Evolutionary conservation across 164 flowering plant species (phyloP).

Genomic region (Dillenia suffruticosa): DNA sequence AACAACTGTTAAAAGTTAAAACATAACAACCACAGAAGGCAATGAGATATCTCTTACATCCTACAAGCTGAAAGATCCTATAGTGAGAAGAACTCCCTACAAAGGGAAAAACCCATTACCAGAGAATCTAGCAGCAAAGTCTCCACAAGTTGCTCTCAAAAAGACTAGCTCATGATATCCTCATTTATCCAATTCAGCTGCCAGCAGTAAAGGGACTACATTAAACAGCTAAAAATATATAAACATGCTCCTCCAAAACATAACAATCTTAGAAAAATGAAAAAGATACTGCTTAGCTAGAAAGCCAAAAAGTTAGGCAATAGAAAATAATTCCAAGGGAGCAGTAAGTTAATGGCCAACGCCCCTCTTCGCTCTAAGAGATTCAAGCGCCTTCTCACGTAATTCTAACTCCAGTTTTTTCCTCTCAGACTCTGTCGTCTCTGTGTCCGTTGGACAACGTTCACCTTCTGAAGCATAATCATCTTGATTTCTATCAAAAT

Average conservation of each 20-base stretch:
- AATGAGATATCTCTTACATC: slow-evolving; percentile 2
- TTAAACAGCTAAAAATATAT: slow-evolving; percentile 37
- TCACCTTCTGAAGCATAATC: slow-evolving; percentile 45
- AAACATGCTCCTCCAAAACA: slow-evolving; percentile 24
- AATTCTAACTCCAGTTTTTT: slow-evolving; percentile 87
- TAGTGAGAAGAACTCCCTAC: slow-evolving; percentile 28
- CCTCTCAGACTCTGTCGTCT: slow-evolving; percentile 49
- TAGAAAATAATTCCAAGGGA: slow-evolving; percentile 12
- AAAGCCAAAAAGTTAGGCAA: slow-evolving; percentile 7
- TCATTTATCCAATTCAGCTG: slow-evolving; percentile 84
- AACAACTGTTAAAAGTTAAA: slow-evolving; percentile 1
- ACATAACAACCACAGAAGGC: neutral
- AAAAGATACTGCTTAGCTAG: slow-evolving; percentile 13
- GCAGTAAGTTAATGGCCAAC: slow-evolving; percentile 30
- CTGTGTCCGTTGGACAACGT: slow-evolving; percentile 30
- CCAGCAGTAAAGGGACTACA: slow-evolving; percentile 75
- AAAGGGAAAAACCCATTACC: slow-evolving; percentile 70
- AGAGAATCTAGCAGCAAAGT: slow-evolving; percentile 60
- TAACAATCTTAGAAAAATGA: slow-evolving; percentile 11
- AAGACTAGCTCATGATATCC: slow-evolving; percentile 73
- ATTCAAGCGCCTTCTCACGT: slow-evolving; percentile 88
- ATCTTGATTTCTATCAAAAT: slow-evolving; percentile 25
- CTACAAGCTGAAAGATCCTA: slow-evolving; percentile 1
- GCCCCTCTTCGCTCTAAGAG: slow-evolving; percentile 88
- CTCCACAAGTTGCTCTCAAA: slow-evolving; percentile 66